These are phyloP conservation scores for Coprinellus micaceus DNA, from an alignment of 768 basidiomycete genomes.

Conservation along the genomic window DNA sequence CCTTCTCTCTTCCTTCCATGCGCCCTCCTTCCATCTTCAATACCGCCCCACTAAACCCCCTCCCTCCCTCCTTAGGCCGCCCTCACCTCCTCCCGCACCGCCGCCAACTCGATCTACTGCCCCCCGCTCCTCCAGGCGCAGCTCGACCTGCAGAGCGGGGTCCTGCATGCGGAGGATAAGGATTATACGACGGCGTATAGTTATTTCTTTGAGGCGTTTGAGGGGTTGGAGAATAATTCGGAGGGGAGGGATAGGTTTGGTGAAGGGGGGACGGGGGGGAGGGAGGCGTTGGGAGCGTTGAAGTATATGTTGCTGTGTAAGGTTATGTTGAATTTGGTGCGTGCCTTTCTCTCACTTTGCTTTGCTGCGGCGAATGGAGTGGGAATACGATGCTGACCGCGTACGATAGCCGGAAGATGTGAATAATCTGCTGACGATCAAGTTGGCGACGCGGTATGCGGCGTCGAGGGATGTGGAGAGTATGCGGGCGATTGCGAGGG, in stretches of 20 bases:
- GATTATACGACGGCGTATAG: slow-evolving; percentile 97
- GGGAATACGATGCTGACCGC: not conserved
- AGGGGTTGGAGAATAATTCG: slow-evolving; percentile 73
- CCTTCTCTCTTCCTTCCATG: no score
- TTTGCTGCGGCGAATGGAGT: no score
- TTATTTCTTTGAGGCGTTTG: slow-evolving; percentile 97
- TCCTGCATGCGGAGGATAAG: slow-evolving; percentile 94
- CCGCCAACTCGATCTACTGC: slow-evolving; percentile 95
- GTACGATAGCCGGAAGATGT: slow-evolving; percentile 86
- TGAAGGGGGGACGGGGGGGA: no score
- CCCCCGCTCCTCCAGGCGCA: slow-evolving; percentile 41
- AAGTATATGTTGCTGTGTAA: slow-evolving; percentile 99
- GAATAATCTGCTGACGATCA: slow-evolving; percentile 77
- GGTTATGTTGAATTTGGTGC: slow-evolving; percentile 92
- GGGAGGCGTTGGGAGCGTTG: slow-evolving; percentile 81
- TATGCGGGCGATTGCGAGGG: slow-evolving; percentile 91
- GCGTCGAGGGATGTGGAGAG: slow-evolving; percentile 88
- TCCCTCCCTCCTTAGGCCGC: slow-evolving; percentile 47
- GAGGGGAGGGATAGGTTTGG: slow-evolving; percentile 65
- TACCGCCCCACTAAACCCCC: no score
- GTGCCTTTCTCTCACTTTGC: slow-evolving; percentile 22
- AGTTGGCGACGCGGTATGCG: slow-evolving; percentile 84
- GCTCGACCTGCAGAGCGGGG: slow-evolving; percentile 56
- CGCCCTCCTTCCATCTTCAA: no score
- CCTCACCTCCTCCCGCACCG: slow-evolving; percentile 85